Evolutionary conservation across 192 early-diverging fungal species (phyloP).

Genomic region (Diversispora eburnea): DNA sequence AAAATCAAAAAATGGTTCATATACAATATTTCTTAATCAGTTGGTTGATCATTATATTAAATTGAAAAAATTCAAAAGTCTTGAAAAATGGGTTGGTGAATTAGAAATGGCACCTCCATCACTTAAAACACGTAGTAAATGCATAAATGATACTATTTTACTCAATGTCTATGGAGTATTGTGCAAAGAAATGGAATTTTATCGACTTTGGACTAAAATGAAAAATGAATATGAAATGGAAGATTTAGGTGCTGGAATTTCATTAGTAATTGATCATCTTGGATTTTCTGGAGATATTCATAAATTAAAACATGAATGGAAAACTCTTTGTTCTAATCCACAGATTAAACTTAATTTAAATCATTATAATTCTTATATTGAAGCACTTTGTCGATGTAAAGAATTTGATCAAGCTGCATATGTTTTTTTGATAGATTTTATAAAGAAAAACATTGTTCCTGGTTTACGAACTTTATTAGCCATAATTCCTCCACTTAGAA

Average conservation of each 20-base stretch:
- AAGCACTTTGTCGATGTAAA: constrained; percentile 2
- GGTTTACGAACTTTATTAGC: too few species aligned
- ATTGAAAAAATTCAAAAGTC: not conserved
- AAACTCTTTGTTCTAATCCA: not conserved
- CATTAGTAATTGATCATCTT: not conserved
- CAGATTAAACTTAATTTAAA: not conserved
- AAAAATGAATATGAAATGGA: not conserved
- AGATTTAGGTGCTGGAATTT: not conserved
- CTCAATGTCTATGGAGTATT: not conserved
- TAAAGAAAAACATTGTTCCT: too few species aligned
- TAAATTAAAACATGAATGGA: not conserved
- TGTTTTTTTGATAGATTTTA: not conserved
- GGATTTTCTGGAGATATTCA: not conserved
- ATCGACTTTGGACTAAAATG: not conserved
- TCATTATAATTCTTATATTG: constrained; percentile 10
- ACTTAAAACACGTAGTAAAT: not conserved
- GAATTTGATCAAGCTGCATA: not conserved
- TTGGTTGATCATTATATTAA: not conserved
- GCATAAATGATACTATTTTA: not conserved
- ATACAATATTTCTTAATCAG: not conserved
- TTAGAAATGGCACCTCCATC: not conserved
- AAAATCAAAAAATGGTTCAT: not conserved
- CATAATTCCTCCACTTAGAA: too few species aligned
- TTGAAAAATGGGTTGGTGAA: not conserved
- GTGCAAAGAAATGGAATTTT: not conserved